Base-by-base conservation (phyloP, 495 filamentous ascomycete species). In the Annulohypoxylon bovei region DNA sequence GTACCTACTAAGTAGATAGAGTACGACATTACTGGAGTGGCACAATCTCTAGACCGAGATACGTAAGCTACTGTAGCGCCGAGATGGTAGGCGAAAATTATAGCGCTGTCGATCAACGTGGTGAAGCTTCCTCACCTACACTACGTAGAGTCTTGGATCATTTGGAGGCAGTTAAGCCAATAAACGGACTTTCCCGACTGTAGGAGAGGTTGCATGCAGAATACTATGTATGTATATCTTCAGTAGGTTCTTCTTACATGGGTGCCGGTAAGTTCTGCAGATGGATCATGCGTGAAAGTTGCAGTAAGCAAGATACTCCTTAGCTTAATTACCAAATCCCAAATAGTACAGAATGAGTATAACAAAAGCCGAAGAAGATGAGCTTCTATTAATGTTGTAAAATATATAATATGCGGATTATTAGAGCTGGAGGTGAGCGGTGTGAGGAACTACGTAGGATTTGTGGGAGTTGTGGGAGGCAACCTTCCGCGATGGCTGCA, bases 91-190 rank as follows among this genome's bases (percentile, higher is more conserved):
- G 50, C 27, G 30, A 57, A 20, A 56, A 44, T 46, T 37, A 40
- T 72, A 67, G 58, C 37, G 52, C 54, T 33, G 69, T 20, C 53
- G 64, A 72, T 72, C 59, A 65, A 37, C 53, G 46, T 72, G 56
- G 65, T 65, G 55, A 46, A 53, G 40, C n/a, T 14, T 40, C 18
- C 44, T 72, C 52, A 59, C 52, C 46, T 67, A 52, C 42, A 33
- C 12, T 32, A 8, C n/a, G 25, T 14, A 52, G 30, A 55, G 40
- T 44, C 55, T 50, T 30, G 9, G 23, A 7, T 56, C 16, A 18
- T 46, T 47, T 42, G 37, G 62, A 42, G n/a, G 53, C 27, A 44
- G 42, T n/a, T 30, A 42, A 28, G 18, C 56, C 62, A 50, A 65
- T 67, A 39, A 62, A 28, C 37, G 14, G 55, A 33, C 40, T 20